These are phyloP conservation scores for Apiospora saccharicola DNA, from an alignment of 2,329 filamentous ascomycete species.

Conservation along the genomic window DNA sequence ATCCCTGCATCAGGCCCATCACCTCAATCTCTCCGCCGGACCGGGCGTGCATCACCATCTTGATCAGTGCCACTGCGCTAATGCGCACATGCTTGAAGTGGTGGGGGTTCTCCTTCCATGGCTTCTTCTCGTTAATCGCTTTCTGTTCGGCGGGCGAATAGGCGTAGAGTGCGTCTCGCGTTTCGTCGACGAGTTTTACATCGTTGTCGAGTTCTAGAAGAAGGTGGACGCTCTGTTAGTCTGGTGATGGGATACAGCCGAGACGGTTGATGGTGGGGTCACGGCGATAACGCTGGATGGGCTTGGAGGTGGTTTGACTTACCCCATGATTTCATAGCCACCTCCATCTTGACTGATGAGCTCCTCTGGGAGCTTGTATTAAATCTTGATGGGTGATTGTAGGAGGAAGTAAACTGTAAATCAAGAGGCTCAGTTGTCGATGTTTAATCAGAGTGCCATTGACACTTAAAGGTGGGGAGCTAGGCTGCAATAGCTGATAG, in stretches of 20 bases:
- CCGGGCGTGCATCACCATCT: constrained; percentile 99
- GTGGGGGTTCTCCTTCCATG: constrained; percentile 81
- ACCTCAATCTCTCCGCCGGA: constrained; percentile 91
- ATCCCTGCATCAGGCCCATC: constrained; percentile 98
- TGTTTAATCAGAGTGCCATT: constrained; percentile 5
- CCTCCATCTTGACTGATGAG: constrained; percentile 54
- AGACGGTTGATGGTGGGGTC: constrained; percentile 22
- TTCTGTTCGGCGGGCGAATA: constrained; percentile 77
- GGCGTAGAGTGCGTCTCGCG: constrained; percentile 89
- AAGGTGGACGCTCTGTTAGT: constrained; percentile 28
- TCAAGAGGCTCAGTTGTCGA: background rate
- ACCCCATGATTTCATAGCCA: constrained; percentile 69
- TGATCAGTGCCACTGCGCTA: constrained; percentile 90
- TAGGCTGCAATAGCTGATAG: constrained; percentile 23
- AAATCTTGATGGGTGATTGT: constrained; percentile 4
- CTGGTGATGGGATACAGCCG: background rate
- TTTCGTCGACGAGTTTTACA: constrained; percentile 81
- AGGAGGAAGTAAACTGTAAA: background rate
- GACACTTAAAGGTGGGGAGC: constrained; percentile 21
- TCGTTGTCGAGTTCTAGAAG: constrained; percentile 84
- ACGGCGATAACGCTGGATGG: background rate
- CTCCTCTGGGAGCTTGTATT: constrained; percentile 12
- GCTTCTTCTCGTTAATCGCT: constrained; percentile 66
- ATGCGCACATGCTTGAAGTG: constrained; percentile 96
- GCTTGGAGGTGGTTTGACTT: constrained; percentile 33